Base-by-base conservation (phyloP, 805 yeast species). In the Teunomyces stri region DNA sequence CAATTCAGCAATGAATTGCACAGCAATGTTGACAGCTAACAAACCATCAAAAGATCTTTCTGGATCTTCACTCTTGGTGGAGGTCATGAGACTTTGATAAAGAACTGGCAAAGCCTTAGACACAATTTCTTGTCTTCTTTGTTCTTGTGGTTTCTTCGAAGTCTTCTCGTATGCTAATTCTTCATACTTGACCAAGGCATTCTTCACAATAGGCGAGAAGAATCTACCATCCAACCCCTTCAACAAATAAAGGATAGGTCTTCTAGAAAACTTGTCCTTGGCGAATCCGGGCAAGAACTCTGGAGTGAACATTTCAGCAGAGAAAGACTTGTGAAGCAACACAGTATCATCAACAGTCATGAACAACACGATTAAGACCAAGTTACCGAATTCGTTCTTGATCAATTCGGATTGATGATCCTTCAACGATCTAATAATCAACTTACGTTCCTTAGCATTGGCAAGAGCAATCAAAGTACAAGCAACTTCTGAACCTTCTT, bases 321-420 rank as follows among this genome's bases (percentile, higher is more conserved):
- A 67, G 61, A 92, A 87, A 0, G 95, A 78, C 66, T 89, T 90
- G 64, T 75, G 75, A 38, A 89, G 78, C 58, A 89, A 74, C 45
- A 87, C 94, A 2, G 98, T 91, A 74, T 92, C 99, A 73, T 92
- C 99, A 48, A 91, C 94, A 22, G 92, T 84, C 80, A 86, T 77
- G 67, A 88, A 84, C 36, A 89, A 71, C 10, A 92, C 80, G 55
- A 81, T 85, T 52, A 91, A 76, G 11, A 91, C 97, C 40, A 76
- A 58, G 66, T 88, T 86, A 62, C 99, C 99, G 62, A 80, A 79
- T 66, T 91, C 96, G 64, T 92, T 92, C 52, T 82, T 80, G 46
- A 89, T 82, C 64, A 91, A 75, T 51, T 84, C 85, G 40, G 76
- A 72, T n/a, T 84, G 85, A 67, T 89, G 96, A 28, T 79, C 79